Conservation (phyloP, 2,329 filamentous ascomycete species). For the Thielaviopsis punctulata region DNA sequence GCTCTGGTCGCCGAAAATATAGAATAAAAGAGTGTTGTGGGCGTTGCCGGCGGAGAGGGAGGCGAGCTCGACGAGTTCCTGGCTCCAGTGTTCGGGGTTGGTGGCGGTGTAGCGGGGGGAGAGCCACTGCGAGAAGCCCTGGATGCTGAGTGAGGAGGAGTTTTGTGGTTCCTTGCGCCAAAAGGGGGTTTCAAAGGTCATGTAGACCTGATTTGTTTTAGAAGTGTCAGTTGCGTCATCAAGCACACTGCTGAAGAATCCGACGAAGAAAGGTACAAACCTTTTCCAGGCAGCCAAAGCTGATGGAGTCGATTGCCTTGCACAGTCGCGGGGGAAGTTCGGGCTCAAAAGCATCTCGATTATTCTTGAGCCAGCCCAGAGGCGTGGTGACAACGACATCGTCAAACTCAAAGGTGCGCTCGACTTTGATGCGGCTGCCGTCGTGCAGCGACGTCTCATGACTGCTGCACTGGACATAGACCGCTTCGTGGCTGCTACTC, state of each 20-base stretch:
- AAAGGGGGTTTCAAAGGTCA: slow-evolving; percentile 59
- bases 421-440: neutral
- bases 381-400: slow-evolving; percentile 52
- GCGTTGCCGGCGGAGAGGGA: slow-evolving; percentile 39
- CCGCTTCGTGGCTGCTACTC: neutral
- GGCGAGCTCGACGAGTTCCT: slow-evolving; percentile 62
- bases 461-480: neutral
- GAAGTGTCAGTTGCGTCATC: too few species aligned
- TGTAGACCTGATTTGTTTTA: slow-evolving; percentile 31
- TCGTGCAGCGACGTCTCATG: neutral
- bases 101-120: slow-evolving; percentile 48
- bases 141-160: slow-evolving; percentile 25
- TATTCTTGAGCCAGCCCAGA: slow-evolving; percentile 49
- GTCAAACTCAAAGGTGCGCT: slow-evolving; percentile 34
- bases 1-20: slow-evolving; percentile 50
- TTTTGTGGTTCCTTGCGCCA: slow-evolving; percentile 36
- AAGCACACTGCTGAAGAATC: neutral
- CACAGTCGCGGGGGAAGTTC: slow-evolving; percentile 37
- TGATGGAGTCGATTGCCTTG: slow-evolving; percentile 44
- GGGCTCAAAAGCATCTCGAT: slow-evolving; percentile 41
- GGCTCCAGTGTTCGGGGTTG: slow-evolving; percentile 50
- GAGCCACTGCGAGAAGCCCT: slow-evolving; percentile 63
- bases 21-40: slow-evolving; percentile 77
- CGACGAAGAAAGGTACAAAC: slow-evolving; percentile 21
- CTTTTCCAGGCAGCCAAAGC: slow-evolving; percentile 58